These are phyloP conservation scores for Pseudogymnoascus destructans DNA, from an alignment of 2,329 filamentous ascomycete genomes.

Conservation along the genomic window DNA sequence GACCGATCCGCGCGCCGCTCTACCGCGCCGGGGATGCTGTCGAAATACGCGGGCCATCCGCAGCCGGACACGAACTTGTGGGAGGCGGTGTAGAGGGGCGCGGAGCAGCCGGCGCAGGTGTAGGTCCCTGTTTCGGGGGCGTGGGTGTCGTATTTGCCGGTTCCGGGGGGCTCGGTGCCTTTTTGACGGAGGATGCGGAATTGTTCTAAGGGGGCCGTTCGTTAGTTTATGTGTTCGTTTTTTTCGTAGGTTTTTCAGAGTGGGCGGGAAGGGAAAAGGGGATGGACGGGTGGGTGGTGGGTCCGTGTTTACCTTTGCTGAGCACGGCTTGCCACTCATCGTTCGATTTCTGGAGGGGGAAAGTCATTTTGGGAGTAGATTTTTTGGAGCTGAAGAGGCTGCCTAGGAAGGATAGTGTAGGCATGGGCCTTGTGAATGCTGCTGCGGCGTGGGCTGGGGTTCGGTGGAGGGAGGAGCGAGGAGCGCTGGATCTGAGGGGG, in stretches of 20 bases:
- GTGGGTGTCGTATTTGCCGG: conserved; percentile 82
- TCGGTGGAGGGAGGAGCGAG: conserved; percentile 20
- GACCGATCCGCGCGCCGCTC: conserved; percentile 63
- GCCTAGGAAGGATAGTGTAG: conserved; percentile 64
- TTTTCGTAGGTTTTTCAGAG: not conserved
- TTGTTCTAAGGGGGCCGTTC: conserved; percentile 52
- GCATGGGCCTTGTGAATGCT: conserved; percentile 48
- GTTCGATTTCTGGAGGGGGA: conserved; percentile 66
- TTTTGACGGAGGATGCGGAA: conserved; percentile 88
- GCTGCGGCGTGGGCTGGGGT: conserved; percentile 27
- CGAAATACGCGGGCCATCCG: conserved; percentile 97
- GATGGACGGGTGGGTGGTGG: not conserved
- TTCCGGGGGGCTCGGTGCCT: conserved; percentile 72
- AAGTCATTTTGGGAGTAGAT: conserved; percentile 48
- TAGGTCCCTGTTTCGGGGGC: conserved; percentile 65
- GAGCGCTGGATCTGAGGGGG: conserved; percentile 32
- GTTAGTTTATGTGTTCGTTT: not conserved
- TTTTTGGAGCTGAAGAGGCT: conserved; percentile 54
- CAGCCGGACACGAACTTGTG: conserved; percentile 97
- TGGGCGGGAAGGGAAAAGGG: not conserved
- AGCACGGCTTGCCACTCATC: conserved; percentile 85
- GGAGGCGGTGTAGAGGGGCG: conserved; percentile 80
- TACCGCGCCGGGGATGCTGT: conserved; percentile 84
- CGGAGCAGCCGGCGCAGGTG: conserved; percentile 71
- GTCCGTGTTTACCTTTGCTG: conserved; percentile 41